Evolutionary conservation across 306 rosid species (phyloP), one percentile per base, ranked within the genome.

Genomic region (Vicia faba): DNA sequence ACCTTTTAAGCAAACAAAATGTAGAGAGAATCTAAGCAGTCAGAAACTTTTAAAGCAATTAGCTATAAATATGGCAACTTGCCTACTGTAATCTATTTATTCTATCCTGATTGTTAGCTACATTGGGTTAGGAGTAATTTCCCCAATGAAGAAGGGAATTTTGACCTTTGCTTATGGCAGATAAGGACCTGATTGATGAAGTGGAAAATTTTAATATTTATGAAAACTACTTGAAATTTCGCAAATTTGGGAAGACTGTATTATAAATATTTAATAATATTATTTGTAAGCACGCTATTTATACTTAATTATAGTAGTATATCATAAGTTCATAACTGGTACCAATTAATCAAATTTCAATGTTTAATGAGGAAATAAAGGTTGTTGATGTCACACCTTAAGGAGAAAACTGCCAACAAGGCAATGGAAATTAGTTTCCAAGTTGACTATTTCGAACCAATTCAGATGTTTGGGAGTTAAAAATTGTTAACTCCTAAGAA

Each of bases 391-490:
- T n/a, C 49, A n/a, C 50, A n/a, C 15, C 19, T n/a, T 5, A n/a
- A 44, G 50, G 50, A 44, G 50, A 5, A 44, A 41, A 44, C 18
- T 44, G 50, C 50, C 50, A 14, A 44, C 50, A n/a, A 44, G 50
- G 19, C n/a, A 5, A 44, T 5, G 18, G 19, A 44, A 44, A 44
- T 44, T 3, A n/a, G 19, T 44, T 44, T 44, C 19, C 19, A 44
- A n/a, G 18, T 4, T n/a, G 50, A 44, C 9, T 5, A n/a, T 44
- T 44, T n/a, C 9, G 9, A 44, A 44, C 8, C 18, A 44, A n/a
- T 44, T 5, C 50, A 44, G 50, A 44, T 9, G 3, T 4, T n/a
- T 44, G 33, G 12, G 31, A 23, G 31, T 53, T 3, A 23, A 53
- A 11, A 53, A 20, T 23, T 20, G 59, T 23, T 20, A 53, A 29